These are phyloP conservation scores for Candida lessepsii DNA, from an alignment of 805 yeast species.

Conservation along the genomic window DNA sequence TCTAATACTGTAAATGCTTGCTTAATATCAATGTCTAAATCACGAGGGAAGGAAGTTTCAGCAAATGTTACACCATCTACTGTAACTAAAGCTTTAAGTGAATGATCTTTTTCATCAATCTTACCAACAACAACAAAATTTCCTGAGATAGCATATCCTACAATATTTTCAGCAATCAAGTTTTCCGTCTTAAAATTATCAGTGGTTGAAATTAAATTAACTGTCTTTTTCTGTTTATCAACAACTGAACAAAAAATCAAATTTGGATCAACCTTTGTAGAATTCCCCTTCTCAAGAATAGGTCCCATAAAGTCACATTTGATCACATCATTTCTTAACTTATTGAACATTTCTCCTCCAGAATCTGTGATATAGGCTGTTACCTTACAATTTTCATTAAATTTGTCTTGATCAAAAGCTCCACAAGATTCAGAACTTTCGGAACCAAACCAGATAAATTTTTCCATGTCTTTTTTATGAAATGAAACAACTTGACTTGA, in stretches of 20 bases:
- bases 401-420: constrained; percentile 25
- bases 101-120: constrained; percentile 36
- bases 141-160: constrained; percentile 73
- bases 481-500: constrained; percentile 52
- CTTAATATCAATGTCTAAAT: constrained; percentile 50
- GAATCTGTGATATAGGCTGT: constrained; percentile 63
- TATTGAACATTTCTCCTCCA: constrained; percentile 62
- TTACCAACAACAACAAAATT: constrained; percentile 74
- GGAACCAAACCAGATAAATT: constrained; percentile 70
- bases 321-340: constrained; percentile 51
- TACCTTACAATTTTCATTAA: constrained; percentile 49
- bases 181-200: constrained; percentile 50
- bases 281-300: constrained; percentile 38
- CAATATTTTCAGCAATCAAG: constrained; percentile 52
- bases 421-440: constrained; percentile 42
- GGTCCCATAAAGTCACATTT: constrained; percentile 69
- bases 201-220: constrained; percentile 45
- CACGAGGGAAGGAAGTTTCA: constrained; percentile 71
- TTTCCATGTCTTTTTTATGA: constrained; percentile 52
- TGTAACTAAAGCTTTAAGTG: constrained; percentile 68
- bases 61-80: constrained; percentile 77
- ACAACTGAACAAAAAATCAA: constrained; percentile 64
- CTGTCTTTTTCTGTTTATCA: constrained; percentile 26
- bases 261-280: constrained; percentile 34
- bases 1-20: constrained; percentile 73